phyloP scores from a whole-genome alignment of 441 rosid species.

The Jatropha podagrica region DNA sequence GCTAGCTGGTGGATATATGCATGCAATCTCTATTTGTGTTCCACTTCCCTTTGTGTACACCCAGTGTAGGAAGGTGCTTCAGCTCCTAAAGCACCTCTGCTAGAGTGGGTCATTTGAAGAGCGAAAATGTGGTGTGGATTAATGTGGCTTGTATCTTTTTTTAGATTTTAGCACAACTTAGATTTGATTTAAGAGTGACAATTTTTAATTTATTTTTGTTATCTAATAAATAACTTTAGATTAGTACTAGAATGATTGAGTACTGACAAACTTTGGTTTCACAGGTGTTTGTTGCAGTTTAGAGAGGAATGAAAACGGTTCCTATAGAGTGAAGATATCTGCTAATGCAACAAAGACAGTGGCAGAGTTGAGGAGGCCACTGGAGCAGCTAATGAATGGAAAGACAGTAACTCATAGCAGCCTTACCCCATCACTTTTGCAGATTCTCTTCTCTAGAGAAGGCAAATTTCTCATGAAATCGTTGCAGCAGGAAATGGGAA shows the following conservation, averaged over 20 bases:
- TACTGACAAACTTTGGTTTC: background rate
- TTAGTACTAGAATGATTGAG: background rate
- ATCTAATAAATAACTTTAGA: background rate
- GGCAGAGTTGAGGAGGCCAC: constrained; percentile 29
- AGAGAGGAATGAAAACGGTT: constrained; percentile 25
- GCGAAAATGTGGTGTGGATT: background rate
- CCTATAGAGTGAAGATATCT: constrained; percentile 26
- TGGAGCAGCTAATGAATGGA: constrained; percentile 32
- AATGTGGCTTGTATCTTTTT: background rate
- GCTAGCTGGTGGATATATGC: background rate
- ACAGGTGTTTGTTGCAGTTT: constrained; percentile 22
- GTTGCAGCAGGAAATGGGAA: constrained; percentile 20
- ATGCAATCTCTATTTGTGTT: background rate
- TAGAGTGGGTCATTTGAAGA: background rate
- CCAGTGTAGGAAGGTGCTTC: background rate
- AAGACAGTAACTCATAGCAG: constrained; percentile 14
- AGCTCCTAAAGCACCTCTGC: background rate
- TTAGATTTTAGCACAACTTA: background rate
- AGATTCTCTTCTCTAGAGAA: constrained; percentile 19
- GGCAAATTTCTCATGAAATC: constrained; percentile 22
- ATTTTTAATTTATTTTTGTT: background rate
- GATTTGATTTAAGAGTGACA: background rate
- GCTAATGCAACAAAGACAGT: constrained; percentile 29
- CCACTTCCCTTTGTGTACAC: background rate
- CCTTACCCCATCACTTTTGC: constrained; percentile 21